Percentiles rank a stretch among this genome's conserved stretches.
phyloP scores from a whole-genome alignment of 2,329 filamentous ascomycete species.

The Parafenestella ontariensis region DNA sequence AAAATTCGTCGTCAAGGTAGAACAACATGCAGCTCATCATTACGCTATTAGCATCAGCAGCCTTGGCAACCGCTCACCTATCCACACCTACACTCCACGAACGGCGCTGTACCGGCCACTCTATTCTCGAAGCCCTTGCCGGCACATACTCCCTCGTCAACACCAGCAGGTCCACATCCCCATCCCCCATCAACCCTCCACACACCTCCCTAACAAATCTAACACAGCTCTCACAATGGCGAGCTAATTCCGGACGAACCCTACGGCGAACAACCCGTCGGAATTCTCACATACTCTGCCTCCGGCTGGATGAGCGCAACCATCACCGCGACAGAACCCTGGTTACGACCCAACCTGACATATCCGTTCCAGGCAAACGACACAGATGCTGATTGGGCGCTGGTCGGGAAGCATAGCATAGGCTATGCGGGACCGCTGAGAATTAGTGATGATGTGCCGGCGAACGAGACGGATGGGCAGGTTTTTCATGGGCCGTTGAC shows the following conservation, averaged over 20 bases:
- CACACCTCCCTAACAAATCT: not conserved
- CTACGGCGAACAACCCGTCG: conserved; percentile 31
- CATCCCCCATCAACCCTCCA: too few species aligned
- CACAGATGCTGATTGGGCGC: conserved; percentile 36
- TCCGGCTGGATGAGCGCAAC: conserved; percentile 37
- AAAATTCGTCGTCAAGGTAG: not conserved
- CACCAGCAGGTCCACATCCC: conserved; percentile 21
- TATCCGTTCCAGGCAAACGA: conserved; percentile 31
- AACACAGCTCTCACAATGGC: conserved; percentile 23
- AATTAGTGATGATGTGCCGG: conserved; percentile 20
- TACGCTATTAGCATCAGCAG: conserved; percentile 2
- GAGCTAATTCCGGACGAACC: conserved; percentile 27
- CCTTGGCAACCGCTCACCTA: conserved; percentile 10
- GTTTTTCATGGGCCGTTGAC: conserved; percentile 36
- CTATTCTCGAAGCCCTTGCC: conserved; percentile 27
- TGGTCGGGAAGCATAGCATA: conserved; percentile 37
- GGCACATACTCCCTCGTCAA: conserved; percentile 36
- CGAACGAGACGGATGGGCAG: conserved; percentile 28
- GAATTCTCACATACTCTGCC: conserved; percentile 35
- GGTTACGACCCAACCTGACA: conserved; percentile 26
- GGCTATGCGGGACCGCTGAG: conserved; percentile 35
- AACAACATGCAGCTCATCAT: not conserved
- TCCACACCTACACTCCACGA: not conserved
- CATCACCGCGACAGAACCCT: conserved; percentile 34
- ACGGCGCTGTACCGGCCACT: conserved; percentile 1